Base-by-base conservation (phyloP, 352 stramenopile species). In the Phytopythium kandeliae region DNA sequence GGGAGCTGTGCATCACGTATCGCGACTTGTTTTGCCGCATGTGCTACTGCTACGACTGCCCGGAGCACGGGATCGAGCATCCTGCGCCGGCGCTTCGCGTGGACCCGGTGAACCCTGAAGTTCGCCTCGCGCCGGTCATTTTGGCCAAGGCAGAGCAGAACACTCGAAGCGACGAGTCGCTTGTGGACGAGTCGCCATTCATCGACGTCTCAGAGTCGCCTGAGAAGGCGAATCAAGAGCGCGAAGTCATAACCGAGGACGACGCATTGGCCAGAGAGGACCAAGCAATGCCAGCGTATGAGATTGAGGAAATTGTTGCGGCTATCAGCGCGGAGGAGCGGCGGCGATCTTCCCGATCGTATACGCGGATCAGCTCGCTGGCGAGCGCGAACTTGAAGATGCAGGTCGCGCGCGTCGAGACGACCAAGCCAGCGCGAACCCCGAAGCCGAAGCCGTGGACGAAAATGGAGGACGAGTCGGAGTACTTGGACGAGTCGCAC, bases 11-110 rank as follows among this genome's bases (percentile, higher is more conserved):
- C 35, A 78, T 96, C 60, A 90, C 80, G 3, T 97, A 94, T 61
- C 77, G 85, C n/a, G 78, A 96, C 40, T 63, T 98, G 22, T 97
- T 97, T 51, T 98, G 92, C 60, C 74, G 86, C 30, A 84, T 89
- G 66, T 98, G 92, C 62, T 97, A 97, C 62, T 84, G 78, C 41
- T 98, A 97, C 60, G 89, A 97, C 61, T 98, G 92, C 53, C 77
- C 86, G 21, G 65, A 94, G 36, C 92, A 98, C 62, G 89, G 89
- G 0, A 94, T 90, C 50, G 65, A 92, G 57, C 81, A 89, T 31
- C 78, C 81, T 15, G 69, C 87, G 55, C 78, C 76, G 0, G 70
- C 54, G 17, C 57, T 62, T 28, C 74, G 81, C 30, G 61, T 74
- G 10, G 78, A 92, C 49, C 81, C 81, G n/a, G 55, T 81, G 22